Evolutionary conservation across 805 yeast species (phyloP).

Genomic region (Saccharomycopsis fibuligera): DNA sequence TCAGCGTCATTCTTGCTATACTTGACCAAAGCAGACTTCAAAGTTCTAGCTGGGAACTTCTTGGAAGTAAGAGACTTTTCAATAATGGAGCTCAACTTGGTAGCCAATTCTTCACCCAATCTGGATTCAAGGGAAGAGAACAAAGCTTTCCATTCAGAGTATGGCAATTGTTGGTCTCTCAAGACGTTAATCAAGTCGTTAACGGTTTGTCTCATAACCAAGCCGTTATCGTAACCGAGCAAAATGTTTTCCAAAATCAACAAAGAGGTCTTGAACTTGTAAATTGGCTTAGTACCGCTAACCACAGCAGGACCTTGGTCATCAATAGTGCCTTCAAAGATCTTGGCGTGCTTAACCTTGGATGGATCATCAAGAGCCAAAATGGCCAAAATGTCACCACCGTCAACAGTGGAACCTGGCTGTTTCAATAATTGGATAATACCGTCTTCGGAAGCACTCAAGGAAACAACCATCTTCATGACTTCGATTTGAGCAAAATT

Average conservation of each 20-base stretch:
- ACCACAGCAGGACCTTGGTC: conserved; percentile 77
- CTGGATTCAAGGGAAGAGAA: conserved; percentile 90
- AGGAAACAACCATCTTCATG: conserved; percentile 99
- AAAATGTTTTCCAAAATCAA: conserved; percentile 70
- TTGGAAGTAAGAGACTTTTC: conserved; percentile 49
- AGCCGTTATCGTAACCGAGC: conserved; percentile 92
- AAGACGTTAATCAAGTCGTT: conserved; percentile 65
- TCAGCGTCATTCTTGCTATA: conserved; percentile 43
- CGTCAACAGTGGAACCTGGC: conserved; percentile 95
- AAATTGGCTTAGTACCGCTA: conserved; percentile 78
- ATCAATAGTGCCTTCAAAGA: conserved; percentile 91
- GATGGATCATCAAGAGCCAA: conserved; percentile 94
- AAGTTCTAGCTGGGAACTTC: conserved; percentile 84
- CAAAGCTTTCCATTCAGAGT: conserved; percentile 82
- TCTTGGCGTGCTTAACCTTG: conserved; percentile 93
- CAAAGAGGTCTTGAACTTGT: conserved; percentile 56
- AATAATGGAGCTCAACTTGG: conserved; percentile 54
- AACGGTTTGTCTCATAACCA: conserved; percentile 80
- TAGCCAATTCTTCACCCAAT: conserved; percentile 72
- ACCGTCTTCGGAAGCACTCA: conserved; percentile 91
- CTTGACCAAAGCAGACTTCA: conserved; percentile 65
- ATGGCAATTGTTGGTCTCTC: conserved; percentile 79
- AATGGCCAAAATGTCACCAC: conserved; percentile 96
- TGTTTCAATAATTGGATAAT: conserved; percentile 87
- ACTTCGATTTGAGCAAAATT: conserved; percentile 98